These are phyloP conservation scores for Elaphomyces granulatus DNA, from an alignment of 495 filamentous ascomycete species.

Conservation along the genomic window DNA sequence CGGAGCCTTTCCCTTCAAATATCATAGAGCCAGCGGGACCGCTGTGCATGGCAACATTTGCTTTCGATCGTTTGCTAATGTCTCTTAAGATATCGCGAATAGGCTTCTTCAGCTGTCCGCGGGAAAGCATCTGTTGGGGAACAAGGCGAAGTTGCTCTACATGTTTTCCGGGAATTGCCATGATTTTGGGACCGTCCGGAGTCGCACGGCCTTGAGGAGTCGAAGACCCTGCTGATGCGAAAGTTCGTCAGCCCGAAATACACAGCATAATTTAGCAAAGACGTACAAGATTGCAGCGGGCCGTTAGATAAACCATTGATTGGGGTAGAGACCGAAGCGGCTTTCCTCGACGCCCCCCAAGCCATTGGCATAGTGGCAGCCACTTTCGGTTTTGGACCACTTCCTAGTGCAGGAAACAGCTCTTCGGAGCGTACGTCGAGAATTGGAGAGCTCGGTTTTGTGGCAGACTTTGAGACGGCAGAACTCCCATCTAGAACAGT, in stretches of 20 bases:
- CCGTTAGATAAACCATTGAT: conserved; percentile 41
- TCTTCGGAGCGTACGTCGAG: conserved; percentile 80
- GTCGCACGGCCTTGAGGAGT: conserved; percentile 1
- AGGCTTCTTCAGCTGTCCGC: conserved; percentile 66
- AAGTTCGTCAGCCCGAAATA: background rate
- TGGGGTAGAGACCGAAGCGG: conserved; percentile 40
- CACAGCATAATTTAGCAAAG: background rate
- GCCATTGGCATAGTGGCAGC: conserved; percentile 43
- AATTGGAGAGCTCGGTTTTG: conserved; percentile 29
- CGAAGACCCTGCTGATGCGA: conserved; percentile 2
- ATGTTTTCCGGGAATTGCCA: conserved; percentile 65
- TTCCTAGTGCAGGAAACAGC: conserved; percentile 76
- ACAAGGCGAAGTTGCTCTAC: conserved; percentile 57
- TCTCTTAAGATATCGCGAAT: conserved; percentile 70
- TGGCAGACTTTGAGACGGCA: conserved; percentile 12
- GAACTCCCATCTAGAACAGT: conserved; percentile 9
- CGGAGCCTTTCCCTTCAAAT: conserved; percentile 68
- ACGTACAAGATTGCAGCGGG: conserved; percentile 31
- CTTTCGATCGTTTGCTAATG: conserved; percentile 77
- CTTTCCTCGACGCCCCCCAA: conserved; percentile 50
- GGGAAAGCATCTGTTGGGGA: conserved; percentile 54
- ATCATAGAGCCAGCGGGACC: conserved; percentile 51
- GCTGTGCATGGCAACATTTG: conserved; percentile 59
- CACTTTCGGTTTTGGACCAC: conserved; percentile 46
- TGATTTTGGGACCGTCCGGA: conserved; percentile 37